These are phyloP conservation scores for Cutaneotrichosporon sp. DNA, from an alignment of 1,284 basidiomycete species.

Conservation along the genomic window DNA sequence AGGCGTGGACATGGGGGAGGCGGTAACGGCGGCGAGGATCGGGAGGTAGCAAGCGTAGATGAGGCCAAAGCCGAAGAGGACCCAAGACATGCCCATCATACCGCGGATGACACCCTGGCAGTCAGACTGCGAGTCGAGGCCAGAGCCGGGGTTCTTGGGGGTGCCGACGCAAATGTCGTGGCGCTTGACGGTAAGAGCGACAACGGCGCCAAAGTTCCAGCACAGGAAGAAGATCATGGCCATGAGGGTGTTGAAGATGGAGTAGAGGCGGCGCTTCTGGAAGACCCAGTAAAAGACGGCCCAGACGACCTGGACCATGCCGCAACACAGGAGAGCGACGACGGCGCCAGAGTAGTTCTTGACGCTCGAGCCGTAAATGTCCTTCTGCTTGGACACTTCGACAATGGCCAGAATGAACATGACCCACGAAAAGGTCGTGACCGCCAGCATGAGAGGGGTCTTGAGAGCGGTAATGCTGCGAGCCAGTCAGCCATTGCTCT, in stretches of 20 bases:
- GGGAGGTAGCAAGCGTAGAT: conserved; percentile 25
- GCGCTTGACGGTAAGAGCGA: conserved; percentile 22
- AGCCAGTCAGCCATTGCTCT: not conserved
- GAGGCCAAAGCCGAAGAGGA: conserved; percentile 18
- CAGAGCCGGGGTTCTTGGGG: conserved; percentile 5
- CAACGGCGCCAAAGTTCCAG: conserved; percentile 23
- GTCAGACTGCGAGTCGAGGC: conserved; percentile 17
- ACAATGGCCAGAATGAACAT: conserved; percentile 27
- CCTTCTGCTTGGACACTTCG: conserved; percentile 20
- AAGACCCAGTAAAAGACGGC: conserved; percentile 15
- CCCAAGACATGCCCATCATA: conserved; percentile 14
- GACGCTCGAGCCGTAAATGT: conserved; percentile 8
- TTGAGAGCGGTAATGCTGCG: not conserved
- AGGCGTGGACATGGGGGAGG: conserved; percentile 14
- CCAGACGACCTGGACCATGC: conserved; percentile 24
- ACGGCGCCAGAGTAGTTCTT: conserved; percentile 23
- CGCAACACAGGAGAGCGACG: conserved; percentile 25
- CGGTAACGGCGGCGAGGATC: conserved; percentile 15
- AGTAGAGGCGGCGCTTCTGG: conserved; percentile 14
- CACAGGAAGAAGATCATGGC: conserved; percentile 20
- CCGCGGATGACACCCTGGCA: conserved; percentile 27
- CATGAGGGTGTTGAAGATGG: conserved; percentile 18
- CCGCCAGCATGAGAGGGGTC: conserved; percentile 1
- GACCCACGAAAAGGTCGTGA: conserved; percentile 14
- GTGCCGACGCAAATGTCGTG: not conserved